Evolutionary conservation across 2,329 filamentous ascomycete species (phyloP).

Genomic region (Tolypocladium pustulatum): DNA sequence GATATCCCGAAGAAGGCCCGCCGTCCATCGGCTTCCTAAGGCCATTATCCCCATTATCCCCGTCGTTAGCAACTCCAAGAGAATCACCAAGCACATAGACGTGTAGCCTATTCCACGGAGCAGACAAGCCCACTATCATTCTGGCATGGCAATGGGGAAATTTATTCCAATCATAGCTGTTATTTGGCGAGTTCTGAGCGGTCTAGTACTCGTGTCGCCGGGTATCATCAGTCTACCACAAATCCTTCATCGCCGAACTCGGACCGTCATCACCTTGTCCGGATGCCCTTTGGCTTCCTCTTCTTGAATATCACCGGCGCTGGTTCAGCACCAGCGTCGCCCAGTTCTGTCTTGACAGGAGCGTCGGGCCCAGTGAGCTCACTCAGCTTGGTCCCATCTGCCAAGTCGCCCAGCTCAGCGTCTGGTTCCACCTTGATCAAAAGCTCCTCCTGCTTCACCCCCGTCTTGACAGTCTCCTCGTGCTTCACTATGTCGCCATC

Average conservation of each 20-base stretch:
- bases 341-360: conserved; percentile 26
- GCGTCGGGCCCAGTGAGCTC: background rate
- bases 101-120: background rate
- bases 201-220: background rate
- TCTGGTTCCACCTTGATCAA: conserved; percentile 28
- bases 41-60: background rate
- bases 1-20: background rate
- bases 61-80: background rate
- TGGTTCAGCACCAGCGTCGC: conserved; percentile 7
- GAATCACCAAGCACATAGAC: background rate
- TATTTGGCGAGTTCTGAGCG: background rate
- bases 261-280: conserved; percentile 38
- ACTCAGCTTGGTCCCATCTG: background rate
- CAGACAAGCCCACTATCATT: too few relatives aligned
- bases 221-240: conserved; percentile 1
- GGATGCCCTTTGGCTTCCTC: conserved; percentile 57
- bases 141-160: too few relatives aligned
- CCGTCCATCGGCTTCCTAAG: background rate
- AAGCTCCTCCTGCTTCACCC: conserved; percentile 12
- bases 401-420: conserved; percentile 7
- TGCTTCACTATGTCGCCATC: conserved; percentile 12
- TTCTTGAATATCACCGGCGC: conserved; percentile 66
- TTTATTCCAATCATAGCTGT: too few relatives aligned
- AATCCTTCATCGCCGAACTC: background rate
- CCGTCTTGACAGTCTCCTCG: conserved; percentile 13